Conservation (phyloP, 805 yeast species). For the Nakazawaea ernobii region DNA sequence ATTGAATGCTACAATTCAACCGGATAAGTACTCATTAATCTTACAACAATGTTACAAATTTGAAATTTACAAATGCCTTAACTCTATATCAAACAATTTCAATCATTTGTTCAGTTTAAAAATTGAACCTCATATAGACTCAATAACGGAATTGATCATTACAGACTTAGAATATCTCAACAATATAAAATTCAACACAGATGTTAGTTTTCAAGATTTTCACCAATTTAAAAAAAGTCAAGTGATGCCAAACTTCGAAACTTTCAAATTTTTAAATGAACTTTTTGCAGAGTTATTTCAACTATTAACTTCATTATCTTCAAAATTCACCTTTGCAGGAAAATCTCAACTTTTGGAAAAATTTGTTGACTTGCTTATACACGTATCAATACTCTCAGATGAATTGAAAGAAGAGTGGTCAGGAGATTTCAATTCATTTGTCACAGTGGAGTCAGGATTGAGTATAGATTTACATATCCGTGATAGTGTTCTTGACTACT, state of each 20-base stretch:
- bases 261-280: conserved; percentile 14
- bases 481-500: conserved; percentile 51
- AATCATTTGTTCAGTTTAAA: conserved; percentile 14
- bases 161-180: conserved; percentile 17
- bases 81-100: conserved; percentile 20
- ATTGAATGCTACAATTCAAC: conserved; percentile 7
- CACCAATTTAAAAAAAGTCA: conserved; percentile 16
- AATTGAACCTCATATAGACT: background rate
- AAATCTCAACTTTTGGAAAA: conserved; percentile 10
- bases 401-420: conserved; percentile 42
- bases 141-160: conserved; percentile 13
- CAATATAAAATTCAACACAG: conserved; percentile 13
- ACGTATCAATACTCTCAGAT: conserved; percentile 35
- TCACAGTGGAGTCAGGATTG: conserved; percentile 71
- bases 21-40: conserved; percentile 11
- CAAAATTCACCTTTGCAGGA: conserved; percentile 14
- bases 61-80: conserved; percentile 24
- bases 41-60: conserved; percentile 19
- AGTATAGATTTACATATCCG: conserved; percentile 50
- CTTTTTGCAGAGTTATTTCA: conserved; percentile 25
- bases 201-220: conserved; percentile 16
- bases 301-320: conserved; percentile 21
- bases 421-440: conserved; percentile 61
- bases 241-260: conserved; percentile 18
- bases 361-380: conserved; percentile 26